Percentiles rank a stretch among this genome's conserved stretches.
phyloP scores from a whole-genome alignment of 108 stramenopile genomes.

The Fistulifera pelliculosa region DNA sequence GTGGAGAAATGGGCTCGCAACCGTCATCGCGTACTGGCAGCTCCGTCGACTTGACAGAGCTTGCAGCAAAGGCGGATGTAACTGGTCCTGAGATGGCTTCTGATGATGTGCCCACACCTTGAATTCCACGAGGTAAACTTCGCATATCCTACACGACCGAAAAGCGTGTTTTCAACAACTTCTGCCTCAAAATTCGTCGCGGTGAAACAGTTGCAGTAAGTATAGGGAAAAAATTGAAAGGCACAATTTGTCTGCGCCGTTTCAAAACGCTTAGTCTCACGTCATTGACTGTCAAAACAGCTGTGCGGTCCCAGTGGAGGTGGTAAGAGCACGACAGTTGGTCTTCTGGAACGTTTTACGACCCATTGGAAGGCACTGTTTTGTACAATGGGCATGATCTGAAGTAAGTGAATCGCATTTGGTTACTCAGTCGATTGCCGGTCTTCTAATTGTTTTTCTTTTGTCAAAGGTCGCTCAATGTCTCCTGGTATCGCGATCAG shows the following conservation, averaged over 20 bases:
- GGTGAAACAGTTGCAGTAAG: conserved; percentile 39
- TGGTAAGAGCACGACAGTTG: conserved; percentile 81
- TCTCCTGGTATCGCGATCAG: conserved; percentile 70
- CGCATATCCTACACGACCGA: conserved; percentile 82
- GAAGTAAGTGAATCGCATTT: conserved; percentile 3
- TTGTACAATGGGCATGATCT: conserved; percentile 77
- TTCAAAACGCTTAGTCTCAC: conserved; percentile 18
- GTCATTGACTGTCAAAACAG: conserved; percentile 50
- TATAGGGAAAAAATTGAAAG: background rate
- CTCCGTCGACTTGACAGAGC: conserved; percentile 10
- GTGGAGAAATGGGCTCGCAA: conserved; percentile 4
- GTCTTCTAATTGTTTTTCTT: no score
- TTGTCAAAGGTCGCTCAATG: conserved; percentile 30
- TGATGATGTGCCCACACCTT: conserved; percentile 24
- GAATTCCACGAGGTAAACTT: conserved; percentile 63
- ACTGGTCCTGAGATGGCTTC: conserved; percentile 2
- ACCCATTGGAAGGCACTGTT: conserved; percentile 70
- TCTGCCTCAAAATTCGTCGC: conserved; percentile 32
- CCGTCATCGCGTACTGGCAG: conserved; percentile 14
- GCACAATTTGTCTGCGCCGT: background rate
- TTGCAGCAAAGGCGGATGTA: background rate
- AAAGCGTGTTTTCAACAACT: conserved; percentile 49
- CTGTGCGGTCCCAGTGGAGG: conserved; percentile 44
- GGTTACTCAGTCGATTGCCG: no score
- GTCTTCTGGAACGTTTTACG: conserved; percentile 90